Percentiles rank a stretch among this genome's conserved stretches.
These are phyloP conservation scores for Kwoniella europaea DNA, from an alignment of 768 basidiomycete genomes.

Conservation along the genomic window DNA sequence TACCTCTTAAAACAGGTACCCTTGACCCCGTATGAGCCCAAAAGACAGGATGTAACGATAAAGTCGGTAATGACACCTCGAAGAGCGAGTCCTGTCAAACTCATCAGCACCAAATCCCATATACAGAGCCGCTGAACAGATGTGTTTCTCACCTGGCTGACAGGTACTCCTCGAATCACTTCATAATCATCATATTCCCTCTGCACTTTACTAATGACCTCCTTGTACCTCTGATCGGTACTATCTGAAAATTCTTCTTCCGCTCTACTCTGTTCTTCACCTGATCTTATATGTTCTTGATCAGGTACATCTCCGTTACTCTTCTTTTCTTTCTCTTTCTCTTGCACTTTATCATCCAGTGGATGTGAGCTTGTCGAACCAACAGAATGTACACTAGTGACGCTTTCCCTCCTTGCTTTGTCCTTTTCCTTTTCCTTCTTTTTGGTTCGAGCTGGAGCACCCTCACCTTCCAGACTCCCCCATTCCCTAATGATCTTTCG, in stretches of 20 bases:
- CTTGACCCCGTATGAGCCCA: conserved; percentile 59
- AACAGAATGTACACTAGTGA: conserved; percentile 11
- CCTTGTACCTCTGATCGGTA: conserved; percentile 34
- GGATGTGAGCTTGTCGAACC: conserved; percentile 9
- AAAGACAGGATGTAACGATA: conserved; percentile 60
- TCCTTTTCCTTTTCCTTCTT: conserved; percentile 34
- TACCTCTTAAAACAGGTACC: conserved; percentile 59
- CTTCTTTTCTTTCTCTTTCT: conserved; percentile 20
- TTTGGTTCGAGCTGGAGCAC: conserved; percentile 34
- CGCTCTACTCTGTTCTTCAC: conserved; percentile 32
- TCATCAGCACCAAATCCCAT: not conserved
- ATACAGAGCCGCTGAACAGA: not conserved
- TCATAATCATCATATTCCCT: conserved; percentile 53
- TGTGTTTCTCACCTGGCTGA: conserved; percentile 49
- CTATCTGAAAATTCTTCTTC: conserved; percentile 25
- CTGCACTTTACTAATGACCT: conserved; percentile 35
- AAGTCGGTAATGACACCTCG: conserved; percentile 51
- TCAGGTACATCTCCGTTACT: conserved; percentile 9
- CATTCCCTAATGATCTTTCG: conserved; percentile 32
- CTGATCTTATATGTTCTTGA: conserved; percentile 23
- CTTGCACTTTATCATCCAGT: conserved; percentile 15
- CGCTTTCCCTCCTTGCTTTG: conserved; percentile 28
- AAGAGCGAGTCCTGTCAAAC: conserved; percentile 53
- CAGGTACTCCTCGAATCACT: conserved; percentile 50
- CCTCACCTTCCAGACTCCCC: conserved; percentile 47